Evolutionary conservation across 352 stramenopile species (phyloP).

Genomic region (Phytophthora pini): DNA sequence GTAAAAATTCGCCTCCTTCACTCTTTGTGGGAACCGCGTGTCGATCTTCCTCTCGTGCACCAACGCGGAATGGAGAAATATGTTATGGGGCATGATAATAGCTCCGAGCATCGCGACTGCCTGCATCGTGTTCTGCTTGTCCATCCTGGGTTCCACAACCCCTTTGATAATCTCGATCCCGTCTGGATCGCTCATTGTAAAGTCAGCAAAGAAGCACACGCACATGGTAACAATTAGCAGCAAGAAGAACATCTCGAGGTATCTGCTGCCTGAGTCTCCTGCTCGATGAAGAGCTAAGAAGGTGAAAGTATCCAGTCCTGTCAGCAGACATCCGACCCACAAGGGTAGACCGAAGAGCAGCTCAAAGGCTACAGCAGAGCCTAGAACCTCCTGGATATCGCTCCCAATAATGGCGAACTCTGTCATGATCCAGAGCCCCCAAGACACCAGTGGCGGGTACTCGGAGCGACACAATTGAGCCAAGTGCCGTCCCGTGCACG

Average conservation of each 20-base stretch:
- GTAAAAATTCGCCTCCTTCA: slow-evolving; percentile 82
- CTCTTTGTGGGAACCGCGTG: slow-evolving; percentile 17
- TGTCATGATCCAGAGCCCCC: slow-evolving; percentile 87
- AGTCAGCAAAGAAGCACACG: slow-evolving; percentile 90
- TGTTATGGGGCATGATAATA: slow-evolving; percentile 96
- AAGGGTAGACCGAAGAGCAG: slow-evolving; percentile 76
- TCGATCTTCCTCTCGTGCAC: slow-evolving; percentile 61
- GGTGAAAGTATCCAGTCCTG: slow-evolving; percentile 85
- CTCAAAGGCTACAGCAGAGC: slow-evolving; percentile 84
- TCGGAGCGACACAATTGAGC: slow-evolving; percentile 75
- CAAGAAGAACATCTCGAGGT: slow-evolving; percentile 88
- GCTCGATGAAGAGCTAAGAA: slow-evolving; percentile 88
- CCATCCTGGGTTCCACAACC: slow-evolving; percentile 67
- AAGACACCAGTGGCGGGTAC: slow-evolving; percentile 59
- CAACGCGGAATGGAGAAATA: slow-evolving; percentile 94
- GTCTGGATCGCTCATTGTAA: slow-evolving; percentile 70
- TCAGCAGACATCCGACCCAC: slow-evolving; percentile 76
- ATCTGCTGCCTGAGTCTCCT: slow-evolving; percentile 51
- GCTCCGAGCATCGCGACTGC: slow-evolving; percentile 85
- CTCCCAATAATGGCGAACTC: slow-evolving; percentile 90
- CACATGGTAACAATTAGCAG: slow-evolving; percentile 89
- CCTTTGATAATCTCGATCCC: slow-evolving; percentile 73
- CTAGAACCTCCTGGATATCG: slow-evolving; percentile 85
- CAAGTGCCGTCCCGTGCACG: slow-evolving; percentile 85
- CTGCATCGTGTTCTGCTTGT: slow-evolving; percentile 63